Evolutionary conservation across 306 rosid genomes (phyloP).

Genomic region (Vigna angularis): DNA sequence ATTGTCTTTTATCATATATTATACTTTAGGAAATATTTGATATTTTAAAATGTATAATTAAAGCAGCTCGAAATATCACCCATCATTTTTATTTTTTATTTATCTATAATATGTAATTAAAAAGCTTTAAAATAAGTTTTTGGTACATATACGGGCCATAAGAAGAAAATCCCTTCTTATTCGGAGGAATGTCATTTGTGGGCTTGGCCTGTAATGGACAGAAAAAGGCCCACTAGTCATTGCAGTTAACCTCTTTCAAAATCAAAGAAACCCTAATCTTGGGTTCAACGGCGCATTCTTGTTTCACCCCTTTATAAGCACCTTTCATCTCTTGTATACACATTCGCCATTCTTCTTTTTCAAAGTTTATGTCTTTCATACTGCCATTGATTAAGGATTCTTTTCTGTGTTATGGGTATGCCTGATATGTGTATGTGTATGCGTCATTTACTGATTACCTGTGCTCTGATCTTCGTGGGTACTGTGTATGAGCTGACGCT

Average conservation of each 20-base stretch:
- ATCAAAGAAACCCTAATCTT: conserved; percentile 18
- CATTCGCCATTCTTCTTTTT: background rate
- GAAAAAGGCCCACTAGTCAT: background rate
- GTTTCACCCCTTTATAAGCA: conserved; percentile 42
- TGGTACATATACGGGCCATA: no score
- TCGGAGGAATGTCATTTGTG: background rate
- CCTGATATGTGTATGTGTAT: background rate
- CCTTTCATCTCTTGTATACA: background rate
- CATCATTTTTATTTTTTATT: no score
- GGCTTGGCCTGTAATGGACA: background rate
- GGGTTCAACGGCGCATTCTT: conserved; percentile 43
- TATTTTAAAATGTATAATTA: no score
- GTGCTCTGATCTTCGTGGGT: conserved; percentile 44
- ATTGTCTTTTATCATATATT: no score
- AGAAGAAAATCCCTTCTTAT: background rate
- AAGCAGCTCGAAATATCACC: no score
- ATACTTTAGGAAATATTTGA: no score
- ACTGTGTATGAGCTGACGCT: conserved; percentile 74
- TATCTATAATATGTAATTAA: no score
- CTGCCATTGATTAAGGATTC: background rate
- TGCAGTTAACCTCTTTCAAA: background rate
- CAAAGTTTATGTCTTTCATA: background rate
- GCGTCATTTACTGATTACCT: conserved; percentile 75
- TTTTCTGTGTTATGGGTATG: background rate
- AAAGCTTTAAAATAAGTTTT: no score